Base-by-base conservation (phyloP, 179 eudicot genomes). In the Silene coronaria region DNA sequence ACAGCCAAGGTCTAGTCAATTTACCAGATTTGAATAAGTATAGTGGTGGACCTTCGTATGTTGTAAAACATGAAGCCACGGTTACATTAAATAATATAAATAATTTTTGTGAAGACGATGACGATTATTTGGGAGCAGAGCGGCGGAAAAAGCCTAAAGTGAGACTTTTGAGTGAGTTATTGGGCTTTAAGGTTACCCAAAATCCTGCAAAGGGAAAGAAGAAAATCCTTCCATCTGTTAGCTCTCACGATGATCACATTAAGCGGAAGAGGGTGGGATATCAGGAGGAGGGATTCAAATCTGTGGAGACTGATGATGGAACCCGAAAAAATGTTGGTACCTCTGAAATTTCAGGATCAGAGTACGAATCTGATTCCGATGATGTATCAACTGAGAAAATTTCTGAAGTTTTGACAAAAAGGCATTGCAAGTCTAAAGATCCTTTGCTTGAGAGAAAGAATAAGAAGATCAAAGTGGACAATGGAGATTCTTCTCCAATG, bases 101-200 rank as follows among this genome's bases (percentile, higher is more conserved):
- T 72, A 51, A 16, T 5, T 67, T 70, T 12, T 76, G 73, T 61
- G 86, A 83, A 42, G 86, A 83, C 4, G 83, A 83, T 66, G 86
- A 83, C 26, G 86, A 83, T 48, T 77, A 80, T 62, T 75, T 80
- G 48, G 79, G 83, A 21, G 76, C 83, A 48, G 77, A 75, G 30
- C 69, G 77, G 6, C 46, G 83, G 13, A 83, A 80, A 53, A 51
- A 38, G 65, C 81, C 75, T 36, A 83, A 83, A 75, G 76, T 80
- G 57, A 78, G 86, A 69, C 74, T 80, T 30, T 74, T 83, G 80
- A 80, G 83, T 17, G 86, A 83, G 42, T 71, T 83, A 53, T 46
- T 83, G 59, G 81, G 67, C 0, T 48, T 51, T 16, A 77, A 55
- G 24, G 75, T 64, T 22, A 30, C 17, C 74, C 70, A 42, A 42